These are phyloP conservation scores for Paraphysoderma sedebokerense DNA, from an alignment of 371 early-diverging fungal genomes.

Conservation along the genomic window DNA sequence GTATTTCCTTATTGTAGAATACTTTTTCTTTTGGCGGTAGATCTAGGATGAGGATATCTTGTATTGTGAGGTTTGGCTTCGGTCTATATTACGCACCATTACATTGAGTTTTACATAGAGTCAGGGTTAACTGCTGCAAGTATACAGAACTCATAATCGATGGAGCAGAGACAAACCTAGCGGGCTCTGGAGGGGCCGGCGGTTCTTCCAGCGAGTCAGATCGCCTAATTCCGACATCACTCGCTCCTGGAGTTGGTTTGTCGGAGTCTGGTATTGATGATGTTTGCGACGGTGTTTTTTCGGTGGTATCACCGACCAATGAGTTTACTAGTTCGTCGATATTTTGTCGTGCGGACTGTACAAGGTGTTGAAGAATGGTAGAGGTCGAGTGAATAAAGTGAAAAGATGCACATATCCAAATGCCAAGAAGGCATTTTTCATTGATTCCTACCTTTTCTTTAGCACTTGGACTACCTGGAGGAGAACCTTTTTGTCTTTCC, in stretches of 20 bases:
- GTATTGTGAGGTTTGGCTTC: conserved; percentile 37
- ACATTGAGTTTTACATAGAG: background rate
- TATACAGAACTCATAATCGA: background rate
- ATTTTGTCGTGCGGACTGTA: conserved; percentile 26
- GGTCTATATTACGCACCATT: background rate
- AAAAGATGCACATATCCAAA: too few species aligned
- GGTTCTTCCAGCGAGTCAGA: background rate
- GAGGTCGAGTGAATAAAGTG: too few species aligned
- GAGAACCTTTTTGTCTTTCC: background rate
- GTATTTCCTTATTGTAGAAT: conserved; percentile 79
- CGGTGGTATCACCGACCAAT: background rate
- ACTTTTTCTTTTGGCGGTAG: conserved; percentile 73
- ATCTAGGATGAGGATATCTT: conserved; percentile 54
- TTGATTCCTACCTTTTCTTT: too few species aligned
- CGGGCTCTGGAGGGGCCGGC: background rate
- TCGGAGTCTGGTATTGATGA: too few species aligned
- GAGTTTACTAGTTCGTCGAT: conserved; percentile 43
- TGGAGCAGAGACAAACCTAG: too few species aligned
- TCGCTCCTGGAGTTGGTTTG: too few species aligned
- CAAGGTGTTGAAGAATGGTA: background rate
- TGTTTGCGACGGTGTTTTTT: too few species aligned
- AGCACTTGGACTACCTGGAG: background rate
- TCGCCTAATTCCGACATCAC: background rate
- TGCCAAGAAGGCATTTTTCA: too few species aligned
- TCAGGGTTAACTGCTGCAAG: background rate